Base-by-base conservation (phyloP, 495 filamentous ascomycete species). In the Neurospora sp. region DNA sequence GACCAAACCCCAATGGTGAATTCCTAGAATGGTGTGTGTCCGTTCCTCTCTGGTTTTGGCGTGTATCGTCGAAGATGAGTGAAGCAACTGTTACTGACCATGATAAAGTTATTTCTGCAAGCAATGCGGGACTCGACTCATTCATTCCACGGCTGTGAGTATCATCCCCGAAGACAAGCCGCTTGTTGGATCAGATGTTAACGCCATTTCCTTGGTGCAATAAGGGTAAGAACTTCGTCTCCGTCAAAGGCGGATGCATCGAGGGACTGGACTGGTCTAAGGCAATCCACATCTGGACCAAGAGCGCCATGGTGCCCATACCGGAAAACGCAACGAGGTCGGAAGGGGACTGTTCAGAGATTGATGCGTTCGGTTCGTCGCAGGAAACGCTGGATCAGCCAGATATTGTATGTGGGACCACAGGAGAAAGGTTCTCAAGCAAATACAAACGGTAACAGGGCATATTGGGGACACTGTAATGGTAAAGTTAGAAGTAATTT, bases 171-270 rank as follows among this genome's bases (percentile, higher is more conserved):
- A 11, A 22, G 20, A 7, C 31, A 22, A 39, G 12, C 66, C 8
- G 27, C 42, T 69, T 48, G n/a, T 46, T 12, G 9, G 8, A 20
- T 27, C 31, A 16, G n/a, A 31, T 10, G 69, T 69, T 74, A 14
- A 48, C 44, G 38, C 18, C 16, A 31, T 61, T 14, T 61, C 20
- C 12, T 27, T 70, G 40, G 38, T 39, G 61, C 14, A 20, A 38
- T 4, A 16, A 85, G 84, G 84, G 85, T 53, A 83, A 84, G 46
- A 81, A 85, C 59, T 84, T 86, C 35, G 82, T 89, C 39, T 86
- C 84, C 69, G 85, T 91, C 31, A 91, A 91, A 72, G 88, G 88
- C 1, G 88, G 88, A 27, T 91, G 88, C 73, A 81, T 91, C 69
- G 85, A 87, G 40, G 87, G 82, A 4, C 77, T 91, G 41, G 85